Conservation (phyloP, 148 eudicot species). For the Rhododendron molle region DNA sequence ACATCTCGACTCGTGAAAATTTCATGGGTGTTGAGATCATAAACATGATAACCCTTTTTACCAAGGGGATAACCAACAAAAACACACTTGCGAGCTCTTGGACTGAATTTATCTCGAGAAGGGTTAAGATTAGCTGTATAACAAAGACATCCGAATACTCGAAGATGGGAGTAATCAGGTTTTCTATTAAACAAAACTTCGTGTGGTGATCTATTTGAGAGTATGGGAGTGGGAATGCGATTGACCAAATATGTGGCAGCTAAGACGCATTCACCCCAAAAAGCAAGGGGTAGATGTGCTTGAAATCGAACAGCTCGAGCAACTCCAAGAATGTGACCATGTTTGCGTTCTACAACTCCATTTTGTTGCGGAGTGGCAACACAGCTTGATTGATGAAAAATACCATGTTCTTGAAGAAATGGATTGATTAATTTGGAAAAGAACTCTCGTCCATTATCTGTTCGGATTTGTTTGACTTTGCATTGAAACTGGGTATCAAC, state of each 20-base stretch:
- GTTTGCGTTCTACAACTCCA: neutral
- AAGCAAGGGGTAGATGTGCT: neutral
- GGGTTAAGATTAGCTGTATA: neutral
- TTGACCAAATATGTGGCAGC: neutral
- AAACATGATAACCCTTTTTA: neutral
- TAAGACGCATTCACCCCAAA: neutral
- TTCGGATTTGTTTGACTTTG: neutral
- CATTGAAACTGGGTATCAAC: neutral
- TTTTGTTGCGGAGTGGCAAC: neutral
- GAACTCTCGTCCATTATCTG: neutral
- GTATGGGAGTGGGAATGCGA: neutral
- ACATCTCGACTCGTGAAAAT: neutral
- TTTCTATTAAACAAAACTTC: neutral
- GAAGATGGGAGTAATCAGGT: neutral
- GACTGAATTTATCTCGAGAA: neutral
- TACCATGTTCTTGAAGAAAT: neutral
- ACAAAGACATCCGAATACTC: neutral
- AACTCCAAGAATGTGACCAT: too few species aligned
- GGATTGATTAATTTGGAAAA: neutral
- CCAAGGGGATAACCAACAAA: neutral
- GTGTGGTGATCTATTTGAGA: neutral
- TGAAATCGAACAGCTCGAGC: too few species aligned
- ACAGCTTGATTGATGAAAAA: neutral
- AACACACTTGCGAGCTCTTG: neutral
- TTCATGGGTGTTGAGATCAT: neutral